Evolutionary conservation across 768 basidiomycete species (phyloP).

Genomic region (Scleroderma bovista): DNA sequence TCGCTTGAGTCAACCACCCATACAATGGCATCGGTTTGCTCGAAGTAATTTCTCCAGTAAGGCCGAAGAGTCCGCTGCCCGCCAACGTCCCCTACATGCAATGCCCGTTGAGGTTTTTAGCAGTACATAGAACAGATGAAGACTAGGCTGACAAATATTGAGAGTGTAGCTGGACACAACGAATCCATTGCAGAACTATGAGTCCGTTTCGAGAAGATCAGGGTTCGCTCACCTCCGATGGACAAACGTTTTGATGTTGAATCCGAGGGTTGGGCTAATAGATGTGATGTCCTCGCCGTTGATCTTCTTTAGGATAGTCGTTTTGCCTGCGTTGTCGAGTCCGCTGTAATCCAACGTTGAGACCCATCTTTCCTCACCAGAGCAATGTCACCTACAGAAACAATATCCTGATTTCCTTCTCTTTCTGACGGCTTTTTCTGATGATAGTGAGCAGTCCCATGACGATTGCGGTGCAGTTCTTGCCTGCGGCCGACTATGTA

Average conservation of each 20-base stretch:
- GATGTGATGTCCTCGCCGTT: slow-evolving; percentile 86
- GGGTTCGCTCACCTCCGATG: slow-evolving; percentile 68
- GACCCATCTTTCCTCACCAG: not conserved
- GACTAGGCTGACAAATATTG: slow-evolving; percentile 35
- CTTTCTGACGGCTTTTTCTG: slow-evolving; percentile 91
- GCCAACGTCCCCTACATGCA: slow-evolving; percentile 90
- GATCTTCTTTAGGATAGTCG: slow-evolving; percentile 93
- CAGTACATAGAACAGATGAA: not conserved
- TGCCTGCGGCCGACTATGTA: not conserved
- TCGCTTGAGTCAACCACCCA: slow-evolving; percentile 99
- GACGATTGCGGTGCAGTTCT: slow-evolving; percentile 1
- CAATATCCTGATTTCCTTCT: slow-evolving; percentile 92
- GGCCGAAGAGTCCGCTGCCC: slow-evolving; percentile 94
- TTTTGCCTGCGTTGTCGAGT: slow-evolving; percentile 98
- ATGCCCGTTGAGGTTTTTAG: slow-evolving; percentile 71
- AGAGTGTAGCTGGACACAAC: slow-evolving; percentile 35
- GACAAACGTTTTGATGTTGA: slow-evolving; percentile 97
- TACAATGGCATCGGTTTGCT: slow-evolving; percentile 95
- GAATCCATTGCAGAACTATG: slow-evolving; percentile 20
- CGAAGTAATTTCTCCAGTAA: slow-evolving; percentile 99
- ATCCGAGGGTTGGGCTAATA: slow-evolving; percentile 92
- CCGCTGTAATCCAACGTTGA: slow-evolving; percentile 49
- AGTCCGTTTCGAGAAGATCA: slow-evolving; percentile 16
- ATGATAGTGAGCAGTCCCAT: slow-evolving; percentile 98
- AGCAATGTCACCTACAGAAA: slow-evolving; percentile 60